These are phyloP conservation scores for Talaromyces amestolkiae DNA, from an alignment of 2,329 filamentous ascomycete species.

Conservation along the genomic window DNA sequence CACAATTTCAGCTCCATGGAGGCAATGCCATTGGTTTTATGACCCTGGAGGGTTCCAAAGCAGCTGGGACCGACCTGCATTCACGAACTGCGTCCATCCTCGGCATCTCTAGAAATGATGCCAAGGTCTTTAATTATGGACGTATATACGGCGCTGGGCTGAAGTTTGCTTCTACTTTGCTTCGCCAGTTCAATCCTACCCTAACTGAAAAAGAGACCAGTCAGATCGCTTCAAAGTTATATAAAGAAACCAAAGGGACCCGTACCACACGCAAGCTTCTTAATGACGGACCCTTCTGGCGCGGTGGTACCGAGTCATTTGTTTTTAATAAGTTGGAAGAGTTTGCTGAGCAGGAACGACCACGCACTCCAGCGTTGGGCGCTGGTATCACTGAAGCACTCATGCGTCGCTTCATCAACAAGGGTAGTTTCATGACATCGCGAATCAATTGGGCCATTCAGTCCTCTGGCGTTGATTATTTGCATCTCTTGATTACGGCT, in stretches of 20 bases:
- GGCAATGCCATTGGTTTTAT: constrained; percentile 98
- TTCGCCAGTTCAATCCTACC: constrained; percentile 88
- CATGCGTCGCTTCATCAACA: constrained; percentile 81
- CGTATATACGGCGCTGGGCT: constrained; percentile 97
- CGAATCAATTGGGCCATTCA: constrained; percentile 99
- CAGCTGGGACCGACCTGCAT: constrained; percentile 88
- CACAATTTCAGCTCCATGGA: constrained; percentile 90
- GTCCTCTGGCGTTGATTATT: constrained; percentile 93
- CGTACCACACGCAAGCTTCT: constrained; percentile 75
- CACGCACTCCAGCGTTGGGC: constrained; percentile 85
- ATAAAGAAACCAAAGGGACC: constrained; percentile 83
- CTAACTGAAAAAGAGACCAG: constrained; percentile 77
- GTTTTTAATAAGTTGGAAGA: constrained; percentile 98
- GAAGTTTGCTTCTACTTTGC: constrained; percentile 84
- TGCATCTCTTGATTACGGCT: constrained; percentile 84
- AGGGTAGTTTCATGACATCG: constrained; percentile 88
- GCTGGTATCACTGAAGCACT: constrained; percentile 95
- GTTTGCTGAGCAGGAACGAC: constrained; percentile 90
- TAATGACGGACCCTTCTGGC: constrained; percentile 79
- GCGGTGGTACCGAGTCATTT: constrained; percentile 92
- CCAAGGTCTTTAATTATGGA: constrained; percentile 98
- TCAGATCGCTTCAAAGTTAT: constrained; percentile 74
- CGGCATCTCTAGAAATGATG: constrained; percentile 90
- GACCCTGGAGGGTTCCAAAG: constrained; percentile 95
- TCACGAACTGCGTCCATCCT: constrained; percentile 89